Percentiles rank a stretch among this genome's conserved stretches.
Evolutionary conservation across 352 stramenopile species (phyloP).

Genomic region (Pythium coloratum): DNA sequence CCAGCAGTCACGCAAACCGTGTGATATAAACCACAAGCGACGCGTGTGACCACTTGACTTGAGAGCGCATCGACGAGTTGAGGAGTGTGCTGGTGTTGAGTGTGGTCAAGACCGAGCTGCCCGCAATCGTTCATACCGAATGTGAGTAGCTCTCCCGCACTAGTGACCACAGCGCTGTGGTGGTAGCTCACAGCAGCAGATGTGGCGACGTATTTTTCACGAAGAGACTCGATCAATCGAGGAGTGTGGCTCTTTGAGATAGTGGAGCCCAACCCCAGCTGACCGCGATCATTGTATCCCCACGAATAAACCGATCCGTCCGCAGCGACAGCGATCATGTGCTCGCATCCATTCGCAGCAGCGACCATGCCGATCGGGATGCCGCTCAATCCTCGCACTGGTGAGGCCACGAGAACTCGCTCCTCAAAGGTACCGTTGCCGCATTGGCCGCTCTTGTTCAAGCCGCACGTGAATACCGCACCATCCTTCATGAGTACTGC

Average conservation of each 20-base stretch:
- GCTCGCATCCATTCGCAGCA: slow-evolving; percentile 82
- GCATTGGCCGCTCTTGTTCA: slow-evolving; percentile 90
- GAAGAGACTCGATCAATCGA: slow-evolving; percentile 73
- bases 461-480: slow-evolving; percentile 71
- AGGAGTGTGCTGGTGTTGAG: slow-evolving; percentile 83
- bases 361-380: slow-evolving; percentile 72
- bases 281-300: slow-evolving; percentile 87
- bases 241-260: slow-evolving; percentile 88
- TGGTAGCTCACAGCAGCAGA: slow-evolving; percentile 83
- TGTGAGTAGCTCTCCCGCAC: slow-evolving; percentile 70
- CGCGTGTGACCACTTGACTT: slow-evolving; percentile 69
- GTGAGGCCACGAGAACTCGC: slow-evolving; percentile 71
- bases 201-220: slow-evolving; percentile 84
- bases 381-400: slow-evolving; percentile 64
- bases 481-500: slow-evolving; percentile 86
- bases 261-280: slow-evolving; percentile 79
- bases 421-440: slow-evolving; percentile 88
- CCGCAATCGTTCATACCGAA: slow-evolving; percentile 91
- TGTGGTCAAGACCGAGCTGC: slow-evolving; percentile 79
- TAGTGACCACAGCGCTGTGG: slow-evolving; percentile 82
- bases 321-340: slow-evolving; percentile 81
- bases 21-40: slow-evolving; percentile 83
- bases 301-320: slow-evolving; percentile 83
- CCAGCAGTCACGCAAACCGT: slow-evolving; percentile 59
- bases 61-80: slow-evolving; percentile 73